A percentile compares a stretch with the other conserved stretches of the same genome.
These are phyloP conservation scores for Tulasnella sp. DNA, from an alignment of 768 basidiomycete genomes.

Conservation along the genomic window DNA sequence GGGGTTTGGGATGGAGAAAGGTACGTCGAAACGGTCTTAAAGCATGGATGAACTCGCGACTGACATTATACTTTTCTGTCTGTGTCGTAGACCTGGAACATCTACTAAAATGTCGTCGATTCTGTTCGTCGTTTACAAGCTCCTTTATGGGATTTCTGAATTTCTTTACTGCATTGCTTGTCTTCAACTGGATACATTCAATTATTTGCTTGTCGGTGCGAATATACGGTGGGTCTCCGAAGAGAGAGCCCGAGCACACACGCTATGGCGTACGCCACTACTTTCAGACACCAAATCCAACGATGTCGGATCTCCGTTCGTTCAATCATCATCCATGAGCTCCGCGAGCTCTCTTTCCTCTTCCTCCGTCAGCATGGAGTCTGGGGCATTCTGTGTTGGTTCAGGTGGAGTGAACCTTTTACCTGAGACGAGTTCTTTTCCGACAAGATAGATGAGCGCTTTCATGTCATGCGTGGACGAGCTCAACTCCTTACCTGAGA, in stretches of 20 bases:
- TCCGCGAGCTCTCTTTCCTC: constrained; percentile 86
- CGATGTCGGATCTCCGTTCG: neutral
- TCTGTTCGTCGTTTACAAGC: neutral
- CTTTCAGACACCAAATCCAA: too few relatives aligned
- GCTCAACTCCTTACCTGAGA: constrained; percentile 40
- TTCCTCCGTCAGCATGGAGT: constrained; percentile 57
- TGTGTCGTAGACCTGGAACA: constrained; percentile 21
- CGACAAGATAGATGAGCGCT: neutral
- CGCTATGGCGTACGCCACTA: too few relatives aligned
- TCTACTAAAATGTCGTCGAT: constrained; percentile 16
- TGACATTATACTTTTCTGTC: neutral
- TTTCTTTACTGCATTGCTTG: neutral
- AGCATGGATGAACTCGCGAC: neutral
- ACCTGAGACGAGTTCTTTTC: constrained; percentile 12
- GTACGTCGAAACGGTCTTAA: too few relatives aligned
- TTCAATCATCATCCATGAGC: constrained; percentile 36
- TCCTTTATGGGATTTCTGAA: neutral
- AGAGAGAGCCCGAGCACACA: too few relatives aligned
- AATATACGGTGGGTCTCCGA: neutral
- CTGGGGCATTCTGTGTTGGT: constrained; percentile 22
- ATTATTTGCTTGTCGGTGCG: neutral
- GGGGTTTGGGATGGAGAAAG: constrained; percentile 70
- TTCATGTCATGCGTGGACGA: neutral
- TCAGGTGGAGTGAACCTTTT: constrained; percentile 22
- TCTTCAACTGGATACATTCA: neutral